phyloP scores from a whole-genome alignment of 495 filamentous ascomycete species.

The Aspergillus panamensis region DNA sequence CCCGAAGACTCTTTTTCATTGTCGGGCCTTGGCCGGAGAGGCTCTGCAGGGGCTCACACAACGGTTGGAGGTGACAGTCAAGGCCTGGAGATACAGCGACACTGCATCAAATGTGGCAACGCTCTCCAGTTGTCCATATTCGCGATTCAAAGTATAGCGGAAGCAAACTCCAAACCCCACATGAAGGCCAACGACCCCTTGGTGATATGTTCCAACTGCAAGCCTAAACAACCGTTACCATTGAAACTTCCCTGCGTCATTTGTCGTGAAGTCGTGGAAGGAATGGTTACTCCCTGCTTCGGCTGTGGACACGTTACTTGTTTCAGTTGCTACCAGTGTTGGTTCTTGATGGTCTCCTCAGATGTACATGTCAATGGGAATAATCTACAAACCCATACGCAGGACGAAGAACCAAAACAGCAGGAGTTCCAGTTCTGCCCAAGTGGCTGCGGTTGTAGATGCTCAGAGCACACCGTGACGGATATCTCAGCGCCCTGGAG shows the following conservation, averaged over 20 bases:
- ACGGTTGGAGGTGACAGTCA: conserved; percentile 16
- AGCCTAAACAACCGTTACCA: conserved; percentile 37
- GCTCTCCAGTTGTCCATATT: conserved; percentile 43
- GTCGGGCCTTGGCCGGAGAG: conserved; percentile 10
- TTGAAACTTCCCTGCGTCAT: conserved; percentile 44
- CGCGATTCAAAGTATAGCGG: conserved; percentile 21
- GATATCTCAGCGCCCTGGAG: conserved; percentile 30
- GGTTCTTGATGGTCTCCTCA: conserved; percentile 32
- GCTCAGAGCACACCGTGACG: conserved; percentile 40
- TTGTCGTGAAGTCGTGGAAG: conserved; percentile 45
- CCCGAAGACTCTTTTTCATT: conserved; percentile 28
- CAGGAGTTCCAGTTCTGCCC: conserved; percentile 36
- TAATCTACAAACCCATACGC: conserved; percentile 5
- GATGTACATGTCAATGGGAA: conserved; percentile 6
- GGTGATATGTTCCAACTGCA: conserved; percentile 35
- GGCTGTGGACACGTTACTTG: conserved; percentile 52
- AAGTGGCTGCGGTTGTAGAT: conserved; percentile 50
- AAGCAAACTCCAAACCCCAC: conserved; percentile 24
- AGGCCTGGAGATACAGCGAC: conserved; percentile 42
- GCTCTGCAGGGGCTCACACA: conserved; percentile 3
- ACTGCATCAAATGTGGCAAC: conserved; percentile 44
- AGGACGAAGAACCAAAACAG: conserved; percentile 4
- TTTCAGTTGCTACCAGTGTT: conserved; percentile 42
- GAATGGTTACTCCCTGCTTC: conserved; percentile 50
- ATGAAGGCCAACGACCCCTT: conserved; percentile 22